phyloP scores from a whole-genome alignment of 306 rosid species.

The Mimosa pudica region DNA sequence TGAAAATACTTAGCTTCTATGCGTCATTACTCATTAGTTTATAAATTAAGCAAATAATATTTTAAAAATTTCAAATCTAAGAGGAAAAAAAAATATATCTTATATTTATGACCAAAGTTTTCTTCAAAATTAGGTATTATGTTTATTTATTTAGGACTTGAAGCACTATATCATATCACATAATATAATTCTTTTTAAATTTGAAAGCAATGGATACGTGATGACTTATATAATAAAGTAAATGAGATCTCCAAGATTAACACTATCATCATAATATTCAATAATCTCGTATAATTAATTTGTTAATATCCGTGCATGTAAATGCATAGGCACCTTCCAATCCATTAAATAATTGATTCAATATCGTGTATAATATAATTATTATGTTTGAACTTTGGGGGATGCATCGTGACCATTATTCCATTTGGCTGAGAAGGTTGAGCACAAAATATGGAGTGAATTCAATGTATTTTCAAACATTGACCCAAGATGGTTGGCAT shows the following conservation, averaged over 20 bases:
- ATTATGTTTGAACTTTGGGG: not conserved
- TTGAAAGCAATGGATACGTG: not conserved
- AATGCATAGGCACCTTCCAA: not conserved
- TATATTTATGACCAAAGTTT: too few species aligned
- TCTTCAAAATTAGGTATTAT: too few species aligned
- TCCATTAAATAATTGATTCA: not conserved
- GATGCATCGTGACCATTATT: not conserved
- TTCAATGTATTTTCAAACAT: not conserved
- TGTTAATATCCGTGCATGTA: not conserved
- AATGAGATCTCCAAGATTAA: not conserved
- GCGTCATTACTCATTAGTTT: too few species aligned
- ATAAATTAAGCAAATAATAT: too few species aligned
- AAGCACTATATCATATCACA: too few species aligned
- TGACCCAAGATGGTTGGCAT: not conserved
- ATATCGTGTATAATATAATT: not conserved
- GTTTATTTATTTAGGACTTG: too few species aligned
- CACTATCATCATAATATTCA: not conserved
- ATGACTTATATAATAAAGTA: not conserved
- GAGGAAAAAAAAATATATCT: too few species aligned
- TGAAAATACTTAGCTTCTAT: too few species aligned
- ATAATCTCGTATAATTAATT: not conserved
- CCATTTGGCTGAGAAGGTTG: not conserved
- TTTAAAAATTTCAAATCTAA: too few species aligned
- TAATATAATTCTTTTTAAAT: not conserved
- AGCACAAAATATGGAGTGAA: conserved; percentile 1